phyloP scores from a whole-genome alignment of 257 asterid genomes.

The Solanum boliviense region DNA sequence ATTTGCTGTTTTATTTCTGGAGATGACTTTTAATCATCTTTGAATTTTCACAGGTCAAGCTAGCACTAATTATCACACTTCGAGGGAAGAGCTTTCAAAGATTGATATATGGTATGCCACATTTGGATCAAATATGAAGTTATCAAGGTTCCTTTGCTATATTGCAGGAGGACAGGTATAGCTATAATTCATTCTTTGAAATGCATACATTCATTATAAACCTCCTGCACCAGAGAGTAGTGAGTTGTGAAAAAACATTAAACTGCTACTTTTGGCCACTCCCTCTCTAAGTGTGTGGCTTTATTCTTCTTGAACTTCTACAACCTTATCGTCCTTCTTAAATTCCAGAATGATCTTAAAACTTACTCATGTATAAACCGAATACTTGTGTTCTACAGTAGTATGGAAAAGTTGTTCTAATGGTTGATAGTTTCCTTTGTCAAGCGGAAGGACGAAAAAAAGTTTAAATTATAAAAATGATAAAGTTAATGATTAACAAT shows the following conservation, averaged over 20 bases:
- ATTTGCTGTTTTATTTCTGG: background rate
- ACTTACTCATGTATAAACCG: background rate
- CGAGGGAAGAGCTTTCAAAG: slow-evolving; percentile 69
- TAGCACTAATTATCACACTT: slow-evolving; percentile 21
- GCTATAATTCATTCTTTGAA: background rate
- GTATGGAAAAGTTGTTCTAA: background rate
- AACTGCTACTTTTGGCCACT: background rate
- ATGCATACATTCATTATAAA: background rate
- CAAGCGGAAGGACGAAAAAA: background rate
- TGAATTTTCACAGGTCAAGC: slow-evolving; percentile 28
- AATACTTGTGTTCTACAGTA: background rate
- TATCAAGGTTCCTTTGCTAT: slow-evolving; percentile 66
- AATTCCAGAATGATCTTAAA: background rate
- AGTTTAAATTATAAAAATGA: background rate
- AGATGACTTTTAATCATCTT: background rate
- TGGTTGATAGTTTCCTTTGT: background rate
- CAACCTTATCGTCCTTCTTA: background rate
- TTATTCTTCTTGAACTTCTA: background rate
- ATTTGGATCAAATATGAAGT: slow-evolving; percentile 75
- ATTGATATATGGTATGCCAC: slow-evolving; percentile 74
- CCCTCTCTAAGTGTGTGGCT: background rate
- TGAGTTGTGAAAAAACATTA: background rate
- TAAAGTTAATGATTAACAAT: background rate
- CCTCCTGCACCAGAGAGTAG: background rate
- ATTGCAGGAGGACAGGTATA: slow-evolving; percentile 90